phyloP scores from a whole-genome alignment of 78 protist genomes.

The Dictyostelium firmibasis region DNA sequence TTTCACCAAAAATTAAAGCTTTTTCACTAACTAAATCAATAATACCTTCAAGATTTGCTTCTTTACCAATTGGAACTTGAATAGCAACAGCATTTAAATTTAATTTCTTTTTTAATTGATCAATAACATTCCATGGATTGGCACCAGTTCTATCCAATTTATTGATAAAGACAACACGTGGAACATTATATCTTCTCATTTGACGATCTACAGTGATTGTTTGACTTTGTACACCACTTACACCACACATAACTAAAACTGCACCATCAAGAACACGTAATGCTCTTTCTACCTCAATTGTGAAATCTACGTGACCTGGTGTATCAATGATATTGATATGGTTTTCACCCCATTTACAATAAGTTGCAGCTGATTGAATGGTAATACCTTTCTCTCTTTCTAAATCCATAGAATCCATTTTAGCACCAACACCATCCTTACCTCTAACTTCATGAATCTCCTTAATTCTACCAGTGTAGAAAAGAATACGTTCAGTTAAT shows the following conservation, averaged over 20 bases:
- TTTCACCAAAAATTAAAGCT: conserved; percentile 80
- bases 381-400: conserved; percentile 99
- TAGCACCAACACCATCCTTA: conserved; percentile 96
- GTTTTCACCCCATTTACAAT: conserved; percentile 91
- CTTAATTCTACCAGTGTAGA: conserved; percentile 93
- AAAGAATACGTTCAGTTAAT: conserved; percentile 97
- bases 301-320: conserved; percentile 99
- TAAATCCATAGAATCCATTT: conserved; percentile 97
- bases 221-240: conserved; percentile 96
- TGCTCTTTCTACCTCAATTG: conserved; percentile 96
- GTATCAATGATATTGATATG: conserved; percentile 98
- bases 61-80: conserved; percentile 91
- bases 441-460: conserved; percentile 95
- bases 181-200: conserved; percentile 96
- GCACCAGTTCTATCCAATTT: conserved; percentile 96
- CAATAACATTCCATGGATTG: conserved; percentile 80
- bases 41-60: conserved; percentile 85
- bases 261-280: conserved; percentile 97
- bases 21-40: conserved; percentile 88
- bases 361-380: conserved; percentile 97
- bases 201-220: conserved; percentile 95
- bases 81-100: conserved; percentile 90
- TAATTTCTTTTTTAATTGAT: conserved; percentile 83
- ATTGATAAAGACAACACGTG: conserved; percentile 94
- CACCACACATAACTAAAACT: conserved; percentile 95